Percentiles rank a stretch among this genome's conserved stretches.
These are phyloP conservation scores for Ceratopteris richardii DNA, from an alignment of 75 land plant genomes.

Conservation along the genomic window DNA sequence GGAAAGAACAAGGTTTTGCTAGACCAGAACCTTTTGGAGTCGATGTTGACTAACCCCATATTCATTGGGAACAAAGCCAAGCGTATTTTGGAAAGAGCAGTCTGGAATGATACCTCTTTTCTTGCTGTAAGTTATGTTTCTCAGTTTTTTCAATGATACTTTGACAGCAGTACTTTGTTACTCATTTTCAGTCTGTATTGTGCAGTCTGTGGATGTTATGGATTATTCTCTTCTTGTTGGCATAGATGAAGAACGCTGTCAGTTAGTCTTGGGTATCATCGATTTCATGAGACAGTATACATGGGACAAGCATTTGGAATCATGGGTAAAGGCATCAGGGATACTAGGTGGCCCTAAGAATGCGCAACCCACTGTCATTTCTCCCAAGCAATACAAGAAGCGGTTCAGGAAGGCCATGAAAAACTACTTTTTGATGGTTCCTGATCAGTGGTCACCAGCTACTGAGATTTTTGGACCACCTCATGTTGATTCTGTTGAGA, in stretches of 20 bases:
- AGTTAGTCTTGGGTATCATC: constrained; percentile 89
- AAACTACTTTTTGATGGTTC: constrained; percentile 64
- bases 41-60: constrained; percentile 65
- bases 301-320: constrained; percentile 98
- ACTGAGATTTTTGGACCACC: not conserved
- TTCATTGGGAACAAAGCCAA: constrained; percentile 74
- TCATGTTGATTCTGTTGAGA: constrained; percentile 1
- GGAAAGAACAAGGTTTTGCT: constrained; percentile 55
- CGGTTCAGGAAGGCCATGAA: constrained; percentile 92
- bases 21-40: constrained; percentile 85
- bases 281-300: constrained; percentile 86
- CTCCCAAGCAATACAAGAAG: constrained; percentile 87
- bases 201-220: constrained; percentile 88
- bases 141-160: not conserved
- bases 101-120: constrained; percentile 93
- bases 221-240: constrained; percentile 94
- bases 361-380: constrained; percentile 69
- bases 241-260: constrained; percentile 55
- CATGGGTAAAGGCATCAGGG: constrained; percentile 92
- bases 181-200: constrained; percentile 11
- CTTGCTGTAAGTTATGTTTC: constrained; percentile 62
- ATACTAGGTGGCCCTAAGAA: constrained; percentile 79
- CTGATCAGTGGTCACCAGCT: constrained; percentile 65
- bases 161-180: constrained; percentile 2
- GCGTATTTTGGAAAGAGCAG: constrained; percentile 65